These are phyloP conservation scores for Backusella parvicylindrica DNA, from an alignment of 192 early-diverging fungal genomes.

Conservation along the genomic window DNA sequence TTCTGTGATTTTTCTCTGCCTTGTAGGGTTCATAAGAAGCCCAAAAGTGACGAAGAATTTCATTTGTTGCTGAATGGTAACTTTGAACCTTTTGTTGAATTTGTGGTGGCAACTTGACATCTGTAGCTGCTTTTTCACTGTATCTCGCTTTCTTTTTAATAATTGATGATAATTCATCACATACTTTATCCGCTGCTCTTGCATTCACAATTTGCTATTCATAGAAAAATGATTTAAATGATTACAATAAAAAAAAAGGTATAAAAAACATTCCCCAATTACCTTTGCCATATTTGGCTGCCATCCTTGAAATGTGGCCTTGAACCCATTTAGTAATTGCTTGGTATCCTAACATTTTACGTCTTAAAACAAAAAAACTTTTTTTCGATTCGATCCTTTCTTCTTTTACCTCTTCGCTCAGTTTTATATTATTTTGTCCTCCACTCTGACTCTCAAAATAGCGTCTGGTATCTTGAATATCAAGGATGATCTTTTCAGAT, in stretches of 20 bases:
- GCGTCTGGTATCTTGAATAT: conserved; percentile 70
- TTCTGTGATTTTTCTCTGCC: conserved; percentile 43
- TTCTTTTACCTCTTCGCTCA: conserved; percentile 14
- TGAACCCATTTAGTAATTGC: conserved; percentile 10
- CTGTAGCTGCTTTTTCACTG: conserved; percentile 25
- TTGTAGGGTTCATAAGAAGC: conserved; percentile 43
- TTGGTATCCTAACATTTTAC: not conserved
- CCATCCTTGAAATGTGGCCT: conserved; percentile 21
- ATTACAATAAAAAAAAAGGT: no score
- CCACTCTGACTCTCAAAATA: conserved; percentile 74
- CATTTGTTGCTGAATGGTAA: conserved; percentile 50
- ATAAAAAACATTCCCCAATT: conserved; percentile 3
- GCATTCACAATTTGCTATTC: conserved; percentile 18
- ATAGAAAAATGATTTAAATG: no score
- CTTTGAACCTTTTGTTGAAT: conserved; percentile 37
- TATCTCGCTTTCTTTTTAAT: conserved; percentile 13
- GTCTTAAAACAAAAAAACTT: not conserved
- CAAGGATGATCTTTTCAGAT: conserved; percentile 50
- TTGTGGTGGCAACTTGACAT: conserved; percentile 35
- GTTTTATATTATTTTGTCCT: conserved; percentile 12
- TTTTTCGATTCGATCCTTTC: not conserved
- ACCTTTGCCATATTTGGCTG: conserved; percentile 31
- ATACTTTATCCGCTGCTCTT: conserved; percentile 19
- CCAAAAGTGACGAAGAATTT: conserved; percentile 57
- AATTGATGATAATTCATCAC: conserved; percentile 1